Percentiles rank a stretch among this genome's conserved stretches.
Evolutionary conservation across 805 yeast species (phyloP).

Genomic region (Grigorovia transvaalensis): DNA sequence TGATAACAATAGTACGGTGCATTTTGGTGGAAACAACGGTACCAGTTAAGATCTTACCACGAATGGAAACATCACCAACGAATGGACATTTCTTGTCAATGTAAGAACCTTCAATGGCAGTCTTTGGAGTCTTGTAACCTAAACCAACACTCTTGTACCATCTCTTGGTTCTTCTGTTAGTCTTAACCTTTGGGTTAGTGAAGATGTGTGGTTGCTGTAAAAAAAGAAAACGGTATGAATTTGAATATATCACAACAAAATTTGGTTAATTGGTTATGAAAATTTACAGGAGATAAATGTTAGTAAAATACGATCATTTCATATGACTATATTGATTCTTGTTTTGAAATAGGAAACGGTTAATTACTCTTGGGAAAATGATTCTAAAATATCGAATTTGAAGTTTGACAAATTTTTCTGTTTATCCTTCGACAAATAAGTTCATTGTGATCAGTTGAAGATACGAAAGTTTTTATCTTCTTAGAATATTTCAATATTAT

Average conservation of each 20-base stretch:
- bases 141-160: slow-evolving; percentile 99
- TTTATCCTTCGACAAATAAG: too few relatives aligned
- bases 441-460: too few relatives aligned
- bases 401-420: too few relatives aligned
- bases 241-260: not conserved
- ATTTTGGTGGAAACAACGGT: slow-evolving; percentile 99
- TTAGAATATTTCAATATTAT: too few relatives aligned
- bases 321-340: too few relatives aligned
- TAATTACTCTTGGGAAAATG: too few relatives aligned
- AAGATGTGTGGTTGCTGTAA: slow-evolving; percentile 98
- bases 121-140: slow-evolving; percentile 99
- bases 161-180: slow-evolving; percentile 98
- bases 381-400: too few relatives aligned
- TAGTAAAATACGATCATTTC: slow-evolving; percentile 1
- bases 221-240: not conserved
- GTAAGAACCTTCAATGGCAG: slow-evolving; percentile 97
- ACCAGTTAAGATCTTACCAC: slow-evolving; percentile 99
- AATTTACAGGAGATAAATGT: not conserved
- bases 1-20: slow-evolving; percentile 99
- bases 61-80: slow-evolving; percentile 92
- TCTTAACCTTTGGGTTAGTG: slow-evolving; percentile 99
- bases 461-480: too few relatives aligned
- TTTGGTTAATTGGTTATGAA: too few relatives aligned
- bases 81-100: slow-evolving; percentile 99
- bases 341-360: too few relatives aligned